A percentile compares a stretch with the other conserved stretches of the same genome.
These are phyloP conservation scores for Penicillium sp. DNA, from an alignment of 2,329 filamentous ascomycete genomes.

Conservation along the genomic window DNA sequence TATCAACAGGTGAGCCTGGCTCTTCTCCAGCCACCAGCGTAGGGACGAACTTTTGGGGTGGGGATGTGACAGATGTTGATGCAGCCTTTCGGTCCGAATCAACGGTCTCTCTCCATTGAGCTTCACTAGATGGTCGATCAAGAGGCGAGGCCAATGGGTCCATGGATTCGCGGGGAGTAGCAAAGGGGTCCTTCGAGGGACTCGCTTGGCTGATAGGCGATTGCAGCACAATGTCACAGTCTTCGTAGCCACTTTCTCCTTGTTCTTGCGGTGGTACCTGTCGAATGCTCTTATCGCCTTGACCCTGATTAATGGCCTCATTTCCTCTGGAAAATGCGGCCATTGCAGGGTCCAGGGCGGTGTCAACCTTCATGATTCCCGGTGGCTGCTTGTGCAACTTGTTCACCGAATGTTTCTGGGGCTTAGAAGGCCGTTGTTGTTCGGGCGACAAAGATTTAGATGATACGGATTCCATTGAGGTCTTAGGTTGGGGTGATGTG, in stretches of 20 bases:
- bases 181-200: conserved; percentile 27
- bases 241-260: conserved; percentile 24
- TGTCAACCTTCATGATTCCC: conserved; percentile 44
- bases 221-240: conserved; percentile 18
- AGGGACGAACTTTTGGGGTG: conserved; percentile 31
- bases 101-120: conserved; percentile 17
- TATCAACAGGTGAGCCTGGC: conserved; percentile 67
- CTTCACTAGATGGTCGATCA: conserved; percentile 25
- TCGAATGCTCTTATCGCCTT: conserved; percentile 33
- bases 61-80: conserved; percentile 29
- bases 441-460: conserved; percentile 31
- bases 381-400: conserved; percentile 71
- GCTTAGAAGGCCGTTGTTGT: conserved; percentile 28
- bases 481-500: conserved; percentile 45
- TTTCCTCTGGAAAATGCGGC: conserved; percentile 27
- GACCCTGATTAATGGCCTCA: conserved; percentile 17
- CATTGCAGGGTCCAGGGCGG: conserved; percentile 29
- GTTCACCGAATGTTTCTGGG: conserved; percentile 57
- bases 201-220: conserved; percentile 25
- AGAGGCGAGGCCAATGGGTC: conserved; percentile 23
- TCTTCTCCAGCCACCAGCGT: conserved; percentile 34
- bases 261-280: conserved; percentile 35
- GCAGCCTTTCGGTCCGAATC: conserved; percentile 23
- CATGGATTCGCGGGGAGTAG: conserved; percentile 17
- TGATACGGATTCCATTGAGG: conserved; percentile 44